A percentile compares a stretch with the other conserved stretches of the same genome.
These are phyloP conservation scores for Microthlaspi erraticum DNA, from an alignment of 345 rosid species.

Conservation along the genomic window DNA sequence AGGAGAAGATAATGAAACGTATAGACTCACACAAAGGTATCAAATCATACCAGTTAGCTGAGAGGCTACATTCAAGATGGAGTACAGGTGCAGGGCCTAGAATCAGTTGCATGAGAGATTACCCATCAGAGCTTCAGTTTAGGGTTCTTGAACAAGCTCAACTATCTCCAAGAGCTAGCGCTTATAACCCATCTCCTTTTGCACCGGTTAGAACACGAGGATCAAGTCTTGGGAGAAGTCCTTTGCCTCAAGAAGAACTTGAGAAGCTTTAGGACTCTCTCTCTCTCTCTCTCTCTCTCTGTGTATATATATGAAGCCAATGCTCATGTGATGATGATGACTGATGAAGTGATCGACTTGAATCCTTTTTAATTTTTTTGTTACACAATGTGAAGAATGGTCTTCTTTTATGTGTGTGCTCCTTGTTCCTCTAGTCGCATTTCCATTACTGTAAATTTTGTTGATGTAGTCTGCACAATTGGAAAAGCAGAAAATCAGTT, in stretches of 20 bases:
- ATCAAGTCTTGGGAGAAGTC: constrained; percentile 46
- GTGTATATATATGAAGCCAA: constrained; percentile 5
- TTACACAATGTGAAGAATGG: constrained; percentile 6
- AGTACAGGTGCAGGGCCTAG: constrained; percentile 94
- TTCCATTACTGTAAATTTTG: neutral
- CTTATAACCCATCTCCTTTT: constrained; percentile 39
- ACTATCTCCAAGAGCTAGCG: constrained; percentile 66
- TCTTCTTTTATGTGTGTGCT: constrained; percentile 6
- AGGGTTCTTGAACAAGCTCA: constrained; percentile 70
- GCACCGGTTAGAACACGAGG: constrained; percentile 39
- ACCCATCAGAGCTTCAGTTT: constrained; percentile 79
- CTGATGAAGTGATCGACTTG: constrained; percentile 23
- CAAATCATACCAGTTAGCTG: constrained; percentile 78
- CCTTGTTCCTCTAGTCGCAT: constrained; percentile 27
- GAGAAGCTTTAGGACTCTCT: constrained; percentile 24
- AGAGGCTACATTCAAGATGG: constrained; percentile 79
- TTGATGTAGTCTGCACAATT: neutral
- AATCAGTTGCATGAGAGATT: constrained; percentile 95
- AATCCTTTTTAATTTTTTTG: constrained; percentile 22
- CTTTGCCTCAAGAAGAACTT: constrained; percentile 45
- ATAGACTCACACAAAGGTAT: constrained; percentile 80
- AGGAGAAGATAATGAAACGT: constrained; percentile 74
- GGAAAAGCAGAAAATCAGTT: neutral
- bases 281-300: neutral
- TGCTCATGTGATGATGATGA: neutral